These are phyloP conservation scores for Botryotinia globosa DNA, from an alignment of 2,329 filamentous ascomycete genomes.

Conservation along the genomic window DNA sequence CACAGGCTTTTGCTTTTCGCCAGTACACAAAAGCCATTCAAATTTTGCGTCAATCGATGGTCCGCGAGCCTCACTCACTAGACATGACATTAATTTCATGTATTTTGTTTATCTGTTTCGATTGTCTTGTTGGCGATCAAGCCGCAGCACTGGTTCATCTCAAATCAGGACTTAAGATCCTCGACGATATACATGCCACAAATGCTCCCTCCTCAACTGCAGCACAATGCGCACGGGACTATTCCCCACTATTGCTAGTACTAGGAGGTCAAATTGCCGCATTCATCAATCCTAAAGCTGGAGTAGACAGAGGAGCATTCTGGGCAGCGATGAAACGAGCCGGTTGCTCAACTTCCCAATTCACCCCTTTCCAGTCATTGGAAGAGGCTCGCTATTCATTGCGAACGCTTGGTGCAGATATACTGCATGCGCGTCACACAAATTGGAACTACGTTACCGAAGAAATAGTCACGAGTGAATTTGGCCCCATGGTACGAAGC, in stretches of 20 bases:
- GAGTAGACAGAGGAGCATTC: conserved; percentile 27
- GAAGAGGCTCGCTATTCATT: conserved; percentile 56
- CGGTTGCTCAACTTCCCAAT: conserved; percentile 22
- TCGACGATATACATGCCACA: conserved; percentile 30
- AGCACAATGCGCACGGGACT: conserved; percentile 31
- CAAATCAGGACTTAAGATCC: conserved; percentile 33
- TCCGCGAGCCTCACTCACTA: conserved; percentile 28
- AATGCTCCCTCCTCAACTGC: conserved; percentile 17
- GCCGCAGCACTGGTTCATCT: conserved; percentile 35
- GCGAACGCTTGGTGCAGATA: conserved; percentile 53
- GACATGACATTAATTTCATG: conserved; percentile 56
- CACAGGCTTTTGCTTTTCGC: conserved; percentile 49
- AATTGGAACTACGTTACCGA: conserved; percentile 13
- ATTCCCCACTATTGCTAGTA: conserved; percentile 30
- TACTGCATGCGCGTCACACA: conserved; percentile 52
- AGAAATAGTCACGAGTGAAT: conserved; percentile 43
- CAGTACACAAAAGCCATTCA: conserved; percentile 58
- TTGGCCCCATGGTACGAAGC: conserved; percentile 52
- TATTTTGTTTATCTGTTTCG: conserved; percentile 64
- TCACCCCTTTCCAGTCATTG: conserved; percentile 45
- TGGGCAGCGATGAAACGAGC: conserved; percentile 29
- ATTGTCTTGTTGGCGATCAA: conserved; percentile 40
- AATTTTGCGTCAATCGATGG: conserved; percentile 32
- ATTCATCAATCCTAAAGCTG: conserved; percentile 32
- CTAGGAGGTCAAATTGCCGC: conserved; percentile 34